Evolutionary conservation across 2,329 filamentous ascomycete genomes (phyloP).

Genomic region (Verticillium nubilum): DNA sequence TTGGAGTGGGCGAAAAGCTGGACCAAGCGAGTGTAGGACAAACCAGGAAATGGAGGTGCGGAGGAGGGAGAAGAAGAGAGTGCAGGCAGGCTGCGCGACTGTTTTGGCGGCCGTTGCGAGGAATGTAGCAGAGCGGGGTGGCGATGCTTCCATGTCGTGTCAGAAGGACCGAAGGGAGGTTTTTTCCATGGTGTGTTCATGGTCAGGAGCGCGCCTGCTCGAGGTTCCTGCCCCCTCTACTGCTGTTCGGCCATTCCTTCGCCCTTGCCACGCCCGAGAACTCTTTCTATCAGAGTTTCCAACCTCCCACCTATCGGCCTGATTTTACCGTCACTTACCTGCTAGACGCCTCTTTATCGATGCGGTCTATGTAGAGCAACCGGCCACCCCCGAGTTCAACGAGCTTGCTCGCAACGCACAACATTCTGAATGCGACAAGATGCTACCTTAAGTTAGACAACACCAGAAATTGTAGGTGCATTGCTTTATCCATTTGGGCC

Average conservation of each 20-base stretch:
- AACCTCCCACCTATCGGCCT: not conserved
- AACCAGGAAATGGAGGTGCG: not conserved
- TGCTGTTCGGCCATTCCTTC: not conserved
- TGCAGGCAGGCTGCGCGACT: not conserved
- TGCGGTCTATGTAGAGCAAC: no score
- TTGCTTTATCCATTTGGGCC: no score
- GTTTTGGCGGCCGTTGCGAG: not conserved
- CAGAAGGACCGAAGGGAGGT: not conserved
- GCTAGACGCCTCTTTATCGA: no score
- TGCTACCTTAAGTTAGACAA: not conserved
- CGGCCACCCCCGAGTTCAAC: no score
- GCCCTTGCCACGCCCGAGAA: not conserved
- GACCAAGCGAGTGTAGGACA: not conserved
- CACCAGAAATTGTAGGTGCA: no score
- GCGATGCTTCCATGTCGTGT: not conserved
- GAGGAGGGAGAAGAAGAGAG: not conserved
- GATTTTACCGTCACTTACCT: not conserved
- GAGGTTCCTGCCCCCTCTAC: not conserved
- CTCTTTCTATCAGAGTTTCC: not conserved
- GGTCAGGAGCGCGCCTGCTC: not conserved
- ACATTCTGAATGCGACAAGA: not conserved
- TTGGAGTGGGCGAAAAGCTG: not conserved
- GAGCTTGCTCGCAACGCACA: no score
- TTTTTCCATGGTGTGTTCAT: not conserved
- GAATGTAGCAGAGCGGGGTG: not conserved